These are phyloP conservation scores for Pyrrhoderma noxium DNA, from an alignment of 1,284 basidiomycete genomes.

Conservation along the genomic window DNA sequence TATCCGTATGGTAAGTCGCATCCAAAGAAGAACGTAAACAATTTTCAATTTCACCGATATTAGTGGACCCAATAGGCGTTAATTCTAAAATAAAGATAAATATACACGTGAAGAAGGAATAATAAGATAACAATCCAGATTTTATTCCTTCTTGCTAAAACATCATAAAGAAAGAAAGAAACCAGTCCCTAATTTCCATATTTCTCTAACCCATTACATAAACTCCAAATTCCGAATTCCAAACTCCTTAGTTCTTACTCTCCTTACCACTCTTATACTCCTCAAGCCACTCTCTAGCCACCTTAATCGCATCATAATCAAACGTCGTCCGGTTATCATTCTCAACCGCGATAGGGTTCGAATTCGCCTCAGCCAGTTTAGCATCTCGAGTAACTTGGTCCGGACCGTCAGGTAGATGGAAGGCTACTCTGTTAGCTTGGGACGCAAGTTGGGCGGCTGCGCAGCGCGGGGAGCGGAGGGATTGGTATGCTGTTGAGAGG, in stretches of 20 bases:
- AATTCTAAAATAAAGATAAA: too few relatives aligned
- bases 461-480: slow-evolving; percentile 8
- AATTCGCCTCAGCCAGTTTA: slow-evolving; percentile 1
- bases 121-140: too few relatives aligned
- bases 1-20: too few relatives aligned
- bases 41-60: too few relatives aligned
- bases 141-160: too few relatives aligned
- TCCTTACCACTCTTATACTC: neutral
- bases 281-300: neutral
- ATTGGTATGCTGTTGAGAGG: slow-evolving; percentile 10
- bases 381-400: slow-evolving; percentile 15
- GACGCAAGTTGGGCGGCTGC: slow-evolving; percentile 11
- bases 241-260: neutral
- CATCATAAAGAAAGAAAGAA: too few relatives aligned
- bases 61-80: too few relatives aligned
- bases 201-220: too few relatives aligned
- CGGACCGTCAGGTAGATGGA: slow-evolving; percentile 15
- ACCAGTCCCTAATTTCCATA: too few relatives aligned
- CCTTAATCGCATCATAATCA: slow-evolving; percentile 1
- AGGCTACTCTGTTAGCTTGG: slow-evolving; percentile 9
- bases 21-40: too few relatives aligned
- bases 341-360: neutral
- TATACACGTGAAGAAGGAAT: too few relatives aligned
- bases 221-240: neutral
- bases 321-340: slow-evolving; percentile 1